These are phyloP conservation scores for Aristolochia contorta DNA, from an alignment of 164 flowering plant species.

Conservation along the genomic window DNA sequence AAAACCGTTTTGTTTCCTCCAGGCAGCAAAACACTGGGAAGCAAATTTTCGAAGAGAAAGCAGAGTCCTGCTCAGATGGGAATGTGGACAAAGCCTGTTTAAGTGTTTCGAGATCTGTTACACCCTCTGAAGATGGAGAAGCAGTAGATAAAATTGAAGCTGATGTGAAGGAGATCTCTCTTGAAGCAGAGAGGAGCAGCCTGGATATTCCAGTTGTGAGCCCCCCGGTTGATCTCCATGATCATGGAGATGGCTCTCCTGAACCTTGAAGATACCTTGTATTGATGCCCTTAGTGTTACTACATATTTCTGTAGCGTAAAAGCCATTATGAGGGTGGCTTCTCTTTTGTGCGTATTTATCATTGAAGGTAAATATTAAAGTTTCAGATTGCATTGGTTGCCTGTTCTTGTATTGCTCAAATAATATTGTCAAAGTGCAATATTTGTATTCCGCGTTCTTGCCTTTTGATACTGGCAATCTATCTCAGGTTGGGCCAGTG, in stretches of 20 bases:
- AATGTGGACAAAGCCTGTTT: conserved; percentile 92
- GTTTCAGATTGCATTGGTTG: no score
- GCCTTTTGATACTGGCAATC: no score
- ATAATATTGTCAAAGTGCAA: no score
- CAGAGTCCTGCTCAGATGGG: conserved; percentile 55
- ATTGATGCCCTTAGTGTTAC: no score
- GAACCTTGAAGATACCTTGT: conserved; percentile 27
- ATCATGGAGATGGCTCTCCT: conserved; percentile 32
- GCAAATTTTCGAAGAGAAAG: conserved; percentile 64
- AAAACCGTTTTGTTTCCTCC: conserved; percentile 8
- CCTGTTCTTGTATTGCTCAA: no score
- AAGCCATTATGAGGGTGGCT: no score
- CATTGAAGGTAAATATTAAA: no score
- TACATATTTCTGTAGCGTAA: no score
- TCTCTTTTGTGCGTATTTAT: no score
- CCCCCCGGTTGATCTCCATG: conserved; percentile 27
- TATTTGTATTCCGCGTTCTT: no score
- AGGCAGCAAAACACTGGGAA: conserved; percentile 58
- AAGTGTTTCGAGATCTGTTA: conserved; percentile 46
- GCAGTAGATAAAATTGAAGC: conserved; percentile 38
- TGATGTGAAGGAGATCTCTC: conserved; percentile 69
- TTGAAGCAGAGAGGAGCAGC: conserved; percentile 56
- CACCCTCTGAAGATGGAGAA: conserved; percentile 35
- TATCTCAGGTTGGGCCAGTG: no score
- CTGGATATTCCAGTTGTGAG: conserved; percentile 75